These are phyloP conservation scores for Cyberlindnera amylophila DNA, from an alignment of 805 yeast species.

Conservation along the genomic window DNA sequence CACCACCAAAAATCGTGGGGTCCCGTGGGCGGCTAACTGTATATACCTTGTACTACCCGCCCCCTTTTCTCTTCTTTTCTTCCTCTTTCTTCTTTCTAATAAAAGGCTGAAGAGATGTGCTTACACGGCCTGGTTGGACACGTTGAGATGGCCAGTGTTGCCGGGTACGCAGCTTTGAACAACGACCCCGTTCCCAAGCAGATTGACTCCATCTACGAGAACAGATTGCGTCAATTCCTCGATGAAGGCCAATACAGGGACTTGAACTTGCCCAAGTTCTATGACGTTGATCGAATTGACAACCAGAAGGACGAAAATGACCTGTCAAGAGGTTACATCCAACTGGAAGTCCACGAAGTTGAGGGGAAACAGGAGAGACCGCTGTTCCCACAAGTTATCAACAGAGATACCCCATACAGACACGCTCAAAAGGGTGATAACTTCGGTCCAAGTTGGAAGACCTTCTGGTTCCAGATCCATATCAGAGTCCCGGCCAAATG, in stretches of 20 bases:
- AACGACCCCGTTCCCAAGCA: slow-evolving; percentile 68
- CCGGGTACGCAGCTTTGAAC: slow-evolving; percentile 38
- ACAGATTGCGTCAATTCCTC: slow-evolving; percentile 71
- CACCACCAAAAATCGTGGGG: too few relatives aligned
- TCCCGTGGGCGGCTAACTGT: too few relatives aligned
- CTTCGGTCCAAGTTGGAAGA: slow-evolving; percentile 96
- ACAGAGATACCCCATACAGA: slow-evolving; percentile 37
- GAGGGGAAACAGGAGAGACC: slow-evolving; percentile 52
- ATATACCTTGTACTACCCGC: too few relatives aligned
- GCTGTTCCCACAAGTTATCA: slow-evolving; percentile 34
- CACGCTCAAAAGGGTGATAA: slow-evolving; percentile 64
- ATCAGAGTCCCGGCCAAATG: slow-evolving; percentile 58
- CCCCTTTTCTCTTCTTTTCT: not conserved
- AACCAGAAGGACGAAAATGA: slow-evolving; percentile 28
- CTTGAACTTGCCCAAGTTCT: slow-evolving; percentile 78
- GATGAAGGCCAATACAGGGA: slow-evolving; percentile 73
- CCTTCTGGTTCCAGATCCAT: slow-evolving; percentile 84
- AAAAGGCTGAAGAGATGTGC: slow-evolving; percentile 7
- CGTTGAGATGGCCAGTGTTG: slow-evolving; percentile 8
- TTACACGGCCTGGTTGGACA: slow-evolving; percentile 14
- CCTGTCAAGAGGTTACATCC: slow-evolving; percentile 42
- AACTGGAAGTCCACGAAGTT: slow-evolving; percentile 66
- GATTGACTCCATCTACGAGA: slow-evolving; percentile 67
- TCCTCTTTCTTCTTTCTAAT: not conserved
- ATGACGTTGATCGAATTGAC: slow-evolving; percentile 57